Evolutionary conservation across 768 basidiomycete species (phyloP).

Genomic region (Bullera alba): DNA sequence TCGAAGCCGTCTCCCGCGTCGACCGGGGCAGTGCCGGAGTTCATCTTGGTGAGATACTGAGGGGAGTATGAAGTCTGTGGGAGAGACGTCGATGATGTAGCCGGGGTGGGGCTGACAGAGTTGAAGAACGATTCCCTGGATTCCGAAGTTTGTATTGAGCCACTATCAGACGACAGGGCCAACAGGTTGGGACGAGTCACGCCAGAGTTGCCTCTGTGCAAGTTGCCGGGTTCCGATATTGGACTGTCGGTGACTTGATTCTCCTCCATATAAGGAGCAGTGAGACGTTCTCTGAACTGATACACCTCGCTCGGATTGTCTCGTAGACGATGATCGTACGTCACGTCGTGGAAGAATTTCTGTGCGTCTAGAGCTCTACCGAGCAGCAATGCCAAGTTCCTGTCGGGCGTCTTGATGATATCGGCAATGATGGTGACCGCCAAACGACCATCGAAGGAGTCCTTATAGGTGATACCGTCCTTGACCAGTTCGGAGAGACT

Average conservation of each 20-base stretch:
- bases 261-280: slow-evolving; percentile 66
- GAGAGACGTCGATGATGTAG: slow-evolving; percentile 33
- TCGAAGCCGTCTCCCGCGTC: slow-evolving; percentile 29
- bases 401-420: slow-evolving; percentile 96
- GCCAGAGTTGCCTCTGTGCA: neutral
- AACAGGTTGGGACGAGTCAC: neutral
- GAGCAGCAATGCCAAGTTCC: slow-evolving; percentile 88
- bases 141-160: slow-evolving; percentile 22
- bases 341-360: slow-evolving; percentile 99
- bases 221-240: slow-evolving; percentile 23
- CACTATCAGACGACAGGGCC: slow-evolving; percentile 11
- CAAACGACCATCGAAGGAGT: slow-evolving; percentile 92
- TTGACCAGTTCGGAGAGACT: slow-evolving; percentile 71
- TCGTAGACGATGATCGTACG: slow-evolving; percentile 90
- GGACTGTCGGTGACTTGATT: slow-evolving; percentile 43
- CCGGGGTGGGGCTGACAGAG: slow-evolving; percentile 26
- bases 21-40: slow-evolving; percentile 6
- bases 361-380: slow-evolving; percentile 93
- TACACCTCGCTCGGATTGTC: slow-evolving; percentile 85
- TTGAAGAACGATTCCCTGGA: slow-evolving; percentile 17
- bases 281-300: slow-evolving; percentile 77
- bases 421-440: slow-evolving; percentile 96
- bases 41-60: slow-evolving; percentile 13
- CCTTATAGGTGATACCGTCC: slow-evolving; percentile 92
- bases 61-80: slow-evolving; percentile 7